Percentiles rank a stretch among this genome's conserved stretches.
Conservation (phyloP, 441 rosid genomes). For the Syzygium syzygioides region DNA sequence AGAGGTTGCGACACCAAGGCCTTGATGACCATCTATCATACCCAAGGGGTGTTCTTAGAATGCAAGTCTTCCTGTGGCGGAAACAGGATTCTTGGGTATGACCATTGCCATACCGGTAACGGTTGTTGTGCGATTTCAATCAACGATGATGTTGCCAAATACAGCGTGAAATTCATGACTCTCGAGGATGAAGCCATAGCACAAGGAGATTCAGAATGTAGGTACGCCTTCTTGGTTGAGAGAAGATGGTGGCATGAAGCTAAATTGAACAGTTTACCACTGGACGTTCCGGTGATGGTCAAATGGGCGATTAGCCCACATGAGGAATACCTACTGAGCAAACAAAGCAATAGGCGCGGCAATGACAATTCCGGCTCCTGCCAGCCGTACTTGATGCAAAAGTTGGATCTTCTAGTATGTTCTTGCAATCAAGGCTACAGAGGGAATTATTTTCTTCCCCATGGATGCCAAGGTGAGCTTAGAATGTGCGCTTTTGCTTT, state of each 20-base stretch:
- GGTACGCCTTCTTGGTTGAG: background rate
- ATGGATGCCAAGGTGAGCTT: background rate
- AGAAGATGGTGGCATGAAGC: fast-evolving
- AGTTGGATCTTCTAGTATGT: background rate
- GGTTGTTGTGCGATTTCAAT: background rate
- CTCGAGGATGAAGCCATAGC: fast-evolving
- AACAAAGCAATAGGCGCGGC: background rate
- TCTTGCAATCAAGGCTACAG: background rate
- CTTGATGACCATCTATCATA: fast-evolving
- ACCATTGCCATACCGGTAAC: background rate
- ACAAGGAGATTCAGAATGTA: fast-evolving
- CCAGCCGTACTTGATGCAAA: fast-evolving
- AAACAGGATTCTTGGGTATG: background rate
- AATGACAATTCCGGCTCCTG: background rate
- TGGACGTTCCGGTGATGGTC: background rate
- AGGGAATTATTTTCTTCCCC: background rate
- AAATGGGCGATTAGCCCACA: background rate
- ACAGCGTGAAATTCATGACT: background rate
- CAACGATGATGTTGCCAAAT: background rate
- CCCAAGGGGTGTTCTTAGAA: background rate
- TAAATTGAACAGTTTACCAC: background rate
- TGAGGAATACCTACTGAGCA: background rate
- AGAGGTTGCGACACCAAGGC: background rate
- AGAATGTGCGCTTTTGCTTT: background rate
- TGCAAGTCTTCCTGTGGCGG: background rate